Percentiles rank a stretch among this genome's conserved stretches.
phyloP scores from a whole-genome alignment of 2,329 filamentous ascomycete genomes.

The Phyllosticta citrichinensis region DNA sequence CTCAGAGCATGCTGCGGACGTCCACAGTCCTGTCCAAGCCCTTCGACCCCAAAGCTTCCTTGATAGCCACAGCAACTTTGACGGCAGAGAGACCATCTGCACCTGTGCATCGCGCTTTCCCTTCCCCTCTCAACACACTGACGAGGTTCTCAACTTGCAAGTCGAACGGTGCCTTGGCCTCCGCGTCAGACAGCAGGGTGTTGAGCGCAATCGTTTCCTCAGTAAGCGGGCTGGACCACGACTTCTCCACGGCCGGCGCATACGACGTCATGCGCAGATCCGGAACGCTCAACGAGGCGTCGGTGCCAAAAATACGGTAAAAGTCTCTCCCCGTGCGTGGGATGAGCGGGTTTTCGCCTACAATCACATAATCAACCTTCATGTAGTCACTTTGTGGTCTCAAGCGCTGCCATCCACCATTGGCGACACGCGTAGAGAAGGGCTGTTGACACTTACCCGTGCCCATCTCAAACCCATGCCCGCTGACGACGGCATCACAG shows the following conservation, averaged over 20 bases:
- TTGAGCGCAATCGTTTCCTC: conserved; percentile 25
- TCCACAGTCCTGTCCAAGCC: neutral
- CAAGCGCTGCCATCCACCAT: neutral
- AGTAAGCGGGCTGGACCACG: conserved; percentile 23
- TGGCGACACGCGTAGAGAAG: neutral
- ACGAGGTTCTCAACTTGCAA: conserved; percentile 44
- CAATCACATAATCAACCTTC: neutral
- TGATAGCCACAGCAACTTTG: conserved; percentile 43
- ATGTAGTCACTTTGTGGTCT: neutral
- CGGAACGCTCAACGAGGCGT: conserved; percentile 44
- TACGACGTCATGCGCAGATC: conserved; percentile 45
- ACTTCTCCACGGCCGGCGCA: conserved; percentile 24
- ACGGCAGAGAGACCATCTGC: conserved; percentile 43
- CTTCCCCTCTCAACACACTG: conserved; percentile 35
- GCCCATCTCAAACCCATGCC: conserved; percentile 46
- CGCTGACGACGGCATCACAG: conserved; percentile 42
- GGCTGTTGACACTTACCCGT: conserved; percentile 30
- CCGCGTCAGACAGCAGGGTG: conserved; percentile 19
- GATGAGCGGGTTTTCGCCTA: conserved; percentile 43
- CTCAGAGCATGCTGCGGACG: neutral
- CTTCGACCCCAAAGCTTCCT: conserved; percentile 32
- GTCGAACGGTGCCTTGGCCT: conserved; percentile 39
- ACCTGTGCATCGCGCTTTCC: conserved; percentile 37
- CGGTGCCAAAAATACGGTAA: conserved; percentile 46
- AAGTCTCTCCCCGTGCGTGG: conserved; percentile 35